phyloP scores from a whole-genome alignment of 1,139 yeast species.

The Nakaseomyces delphensis region DNA sequence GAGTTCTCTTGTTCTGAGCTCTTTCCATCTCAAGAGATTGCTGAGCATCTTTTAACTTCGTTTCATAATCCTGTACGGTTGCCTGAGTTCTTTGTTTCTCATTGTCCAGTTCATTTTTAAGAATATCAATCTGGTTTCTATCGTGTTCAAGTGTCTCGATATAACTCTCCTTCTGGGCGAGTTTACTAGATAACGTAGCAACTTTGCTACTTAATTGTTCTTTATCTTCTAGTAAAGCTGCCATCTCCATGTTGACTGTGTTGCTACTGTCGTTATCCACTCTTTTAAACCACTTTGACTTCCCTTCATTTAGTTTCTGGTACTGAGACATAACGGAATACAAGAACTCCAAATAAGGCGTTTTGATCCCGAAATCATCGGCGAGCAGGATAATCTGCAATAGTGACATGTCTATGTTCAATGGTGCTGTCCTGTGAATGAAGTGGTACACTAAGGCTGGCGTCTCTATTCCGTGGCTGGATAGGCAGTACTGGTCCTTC shows the following conservation, averaged over 20 bases:
- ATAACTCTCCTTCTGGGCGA: background rate
- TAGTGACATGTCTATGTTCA: constrained; percentile 64
- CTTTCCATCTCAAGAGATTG: background rate
- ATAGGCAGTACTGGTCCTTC: constrained; percentile 35
- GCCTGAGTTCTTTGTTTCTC: background rate
- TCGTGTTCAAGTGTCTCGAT: background rate
- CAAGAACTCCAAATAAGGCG: constrained; percentile 82
- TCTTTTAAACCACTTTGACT: constrained; percentile 36
- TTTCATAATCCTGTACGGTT: background rate
- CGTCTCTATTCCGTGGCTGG: constrained; percentile 14
- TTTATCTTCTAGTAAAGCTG: constrained; percentile 3
- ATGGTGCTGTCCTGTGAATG: constrained; percentile 20
- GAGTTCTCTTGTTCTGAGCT: background rate
- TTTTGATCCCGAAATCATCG: constrained; percentile 74
- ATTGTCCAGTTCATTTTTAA: constrained; percentile 2
- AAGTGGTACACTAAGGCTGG: constrained; percentile 28
- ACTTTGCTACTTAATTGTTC: constrained; percentile 1
- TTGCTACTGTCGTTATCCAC: background rate
- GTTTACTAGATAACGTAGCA: background rate
- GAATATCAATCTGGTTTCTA: constrained; percentile 1
- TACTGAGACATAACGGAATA: constrained; percentile 73
- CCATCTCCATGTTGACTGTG: constrained; percentile 1
- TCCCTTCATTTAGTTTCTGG: constrained; percentile 42
- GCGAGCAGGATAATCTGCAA: constrained; percentile 81
- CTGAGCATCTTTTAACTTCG: background rate